These are phyloP conservation scores for Diutina rugosa DNA, from an alignment of 1,139 yeast species.

Conservation along the genomic window DNA sequence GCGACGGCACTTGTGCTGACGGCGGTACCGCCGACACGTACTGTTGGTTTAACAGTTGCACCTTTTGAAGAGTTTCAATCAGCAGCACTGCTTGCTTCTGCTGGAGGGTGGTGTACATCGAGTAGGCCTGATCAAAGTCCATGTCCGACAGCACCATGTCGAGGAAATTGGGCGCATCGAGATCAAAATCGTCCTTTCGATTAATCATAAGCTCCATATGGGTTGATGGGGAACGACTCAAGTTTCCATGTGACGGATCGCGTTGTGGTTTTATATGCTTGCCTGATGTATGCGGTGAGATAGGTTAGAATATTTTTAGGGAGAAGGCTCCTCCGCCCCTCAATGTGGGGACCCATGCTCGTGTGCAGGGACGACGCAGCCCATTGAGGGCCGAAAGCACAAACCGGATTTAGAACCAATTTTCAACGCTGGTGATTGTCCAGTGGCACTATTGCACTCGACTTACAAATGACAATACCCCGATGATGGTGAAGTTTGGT, in stretches of 20 bases:
- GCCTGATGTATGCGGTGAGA: neutral
- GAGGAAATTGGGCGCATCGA: constrained; percentile 4
- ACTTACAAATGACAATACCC: no score
- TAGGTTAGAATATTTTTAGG: neutral
- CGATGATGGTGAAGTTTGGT: neutral
- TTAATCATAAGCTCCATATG: constrained; percentile 2
- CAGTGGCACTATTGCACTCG: no score
- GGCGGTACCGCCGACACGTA: neutral
- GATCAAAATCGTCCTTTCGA: neutral
- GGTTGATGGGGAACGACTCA: neutral
- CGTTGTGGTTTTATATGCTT: neutral
- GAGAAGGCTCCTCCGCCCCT: neutral
- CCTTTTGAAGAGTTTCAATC: constrained; percentile 26
- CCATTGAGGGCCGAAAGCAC: neutral
- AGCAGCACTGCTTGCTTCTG: constrained; percentile 24
- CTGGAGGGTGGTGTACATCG: constrained; percentile 27
- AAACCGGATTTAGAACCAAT: neutral
- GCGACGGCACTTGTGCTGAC: neutral
- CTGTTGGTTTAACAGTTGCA: constrained; percentile 12
- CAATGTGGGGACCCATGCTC: neutral
- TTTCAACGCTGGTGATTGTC: no score
- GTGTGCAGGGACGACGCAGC: neutral
- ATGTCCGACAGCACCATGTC: constrained; percentile 18
- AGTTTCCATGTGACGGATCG: neutral
- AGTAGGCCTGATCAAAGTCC: constrained; percentile 37